phyloP scores from a whole-genome alignment of 345 rosid species.

The Gossypium mustelinum region DNA sequence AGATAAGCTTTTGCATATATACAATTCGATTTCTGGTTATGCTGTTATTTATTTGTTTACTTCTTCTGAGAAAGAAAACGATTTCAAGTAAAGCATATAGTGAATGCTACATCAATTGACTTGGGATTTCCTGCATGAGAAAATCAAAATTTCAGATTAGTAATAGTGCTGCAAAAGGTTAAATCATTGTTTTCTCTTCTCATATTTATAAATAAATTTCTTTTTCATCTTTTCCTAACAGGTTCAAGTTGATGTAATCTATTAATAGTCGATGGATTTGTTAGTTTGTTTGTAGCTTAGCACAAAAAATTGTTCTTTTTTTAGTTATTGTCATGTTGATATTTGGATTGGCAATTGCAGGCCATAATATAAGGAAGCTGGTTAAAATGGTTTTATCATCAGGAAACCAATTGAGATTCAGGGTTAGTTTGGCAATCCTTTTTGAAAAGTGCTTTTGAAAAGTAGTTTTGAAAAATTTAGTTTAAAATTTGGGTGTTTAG shows the following conservation, averaged over 20 bases:
- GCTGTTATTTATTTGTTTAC: background rate
- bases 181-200: background rate
- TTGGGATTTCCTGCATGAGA: background rate
- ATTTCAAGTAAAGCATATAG: background rate
- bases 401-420: constrained; percentile 85
- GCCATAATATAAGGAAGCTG: constrained; percentile 86
- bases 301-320: background rate
- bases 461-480: too few relatives aligned
- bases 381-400: constrained; percentile 90
- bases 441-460: too few relatives aligned
- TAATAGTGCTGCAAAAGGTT: background rate
- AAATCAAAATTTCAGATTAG: background rate
- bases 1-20: background rate
- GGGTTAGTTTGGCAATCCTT: too few relatives aligned
- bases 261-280: background rate
- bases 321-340: background rate
- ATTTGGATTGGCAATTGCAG: constrained; percentile 29
- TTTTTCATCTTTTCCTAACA: background rate
- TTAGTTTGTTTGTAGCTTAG: background rate
- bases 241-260: background rate
- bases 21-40: background rate
- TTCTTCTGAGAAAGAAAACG: background rate
- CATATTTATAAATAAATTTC: background rate
- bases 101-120: background rate
- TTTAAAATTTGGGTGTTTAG: too few relatives aligned